These are phyloP conservation scores for Taphrina confusa DNA, from an alignment of 1,139 yeast genomes.

Conservation along the genomic window DNA sequence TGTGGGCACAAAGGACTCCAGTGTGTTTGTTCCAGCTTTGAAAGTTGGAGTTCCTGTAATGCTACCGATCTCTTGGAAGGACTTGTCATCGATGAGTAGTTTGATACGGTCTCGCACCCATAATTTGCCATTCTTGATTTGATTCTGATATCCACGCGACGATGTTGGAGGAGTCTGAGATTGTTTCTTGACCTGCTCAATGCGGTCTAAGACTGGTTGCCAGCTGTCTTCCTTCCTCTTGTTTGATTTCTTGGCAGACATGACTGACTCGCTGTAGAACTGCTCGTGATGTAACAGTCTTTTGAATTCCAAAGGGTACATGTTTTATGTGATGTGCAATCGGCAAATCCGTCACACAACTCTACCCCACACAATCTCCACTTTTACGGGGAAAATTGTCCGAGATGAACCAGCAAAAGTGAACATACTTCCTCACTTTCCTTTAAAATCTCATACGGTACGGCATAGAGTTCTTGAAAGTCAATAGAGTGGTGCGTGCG, in stretches of 20 bases:
- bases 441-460: no score
- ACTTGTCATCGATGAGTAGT: slow-evolving; percentile 6
- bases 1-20: slow-evolving; percentile 29
- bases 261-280: no score
- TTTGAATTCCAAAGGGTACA: no score
- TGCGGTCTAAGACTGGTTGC: slow-evolving; percentile 15
- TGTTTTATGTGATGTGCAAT: no score
- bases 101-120: slow-evolving; percentile 27
- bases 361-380: background rate
- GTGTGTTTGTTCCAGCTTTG: slow-evolving; percentile 8
- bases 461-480: no score
- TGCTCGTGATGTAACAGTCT: no score
- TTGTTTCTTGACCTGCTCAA: slow-evolving; percentile 16
- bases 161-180: slow-evolving; percentile 22
- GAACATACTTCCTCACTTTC: no score
- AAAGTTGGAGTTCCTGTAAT: slow-evolving; percentile 32
- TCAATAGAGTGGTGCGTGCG: no score
- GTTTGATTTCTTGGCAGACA: no score
- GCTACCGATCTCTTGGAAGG: slow-evolving; percentile 21
- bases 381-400: background rate
- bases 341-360: background rate
- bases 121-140: slow-evolving; percentile 22
- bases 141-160: slow-evolving; percentile 24
- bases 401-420: no score
- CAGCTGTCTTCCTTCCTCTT: background rate